Base-by-base conservation (phyloP, 306 rosid genomes). In the Acacia melanoxylon region DNA sequence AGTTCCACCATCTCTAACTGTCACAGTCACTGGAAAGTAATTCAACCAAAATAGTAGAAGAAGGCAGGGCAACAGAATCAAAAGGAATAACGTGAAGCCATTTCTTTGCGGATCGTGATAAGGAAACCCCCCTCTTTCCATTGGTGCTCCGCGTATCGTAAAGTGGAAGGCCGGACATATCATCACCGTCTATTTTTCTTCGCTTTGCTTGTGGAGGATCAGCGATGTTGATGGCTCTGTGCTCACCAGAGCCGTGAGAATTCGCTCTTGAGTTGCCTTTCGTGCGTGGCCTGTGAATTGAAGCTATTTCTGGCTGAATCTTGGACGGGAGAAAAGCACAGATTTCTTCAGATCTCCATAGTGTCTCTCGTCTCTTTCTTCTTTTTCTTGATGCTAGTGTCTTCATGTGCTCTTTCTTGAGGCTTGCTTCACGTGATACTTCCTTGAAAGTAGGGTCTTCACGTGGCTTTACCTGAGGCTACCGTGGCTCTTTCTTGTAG, bases 81-180 rank as follows among this genome's bases (percentile, higher is more conserved):
- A 19, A n/a, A 0, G 90, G 93, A 69, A 90, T 86, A 0, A 51
- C 78, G 72, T 87, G 91, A 72, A 87, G 71, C 90, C 86, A 87
- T 58, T 74, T 89, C 77, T 52, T 81, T 6, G 52, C 22, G 22
- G 81, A 63, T 17, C 79, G 75, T 51, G 83, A 41, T 37, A 78
- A 78, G 4, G 83, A 59, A 77, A 45, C 24, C 8, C 83, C 83
- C 46, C 81, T 88, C 84, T 74, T 85, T 59, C 56, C 86, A 61
- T 27, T 0, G 74, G 48, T 31, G 49, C 48, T 83, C 20, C 83
- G 84, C 11, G 29, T 45, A 74, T 86, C 80, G 82, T 77, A 81
- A 78, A 83, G 20, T 5, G 90, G 91, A 79, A 88, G 90, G 33
- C 25, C 63, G 12, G 37, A 80, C 56, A 10, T 33, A 66, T 67